phyloP scores from a whole-genome alignment of 2,329 filamentous ascomycete genomes.

The Xylaria digitata region DNA sequence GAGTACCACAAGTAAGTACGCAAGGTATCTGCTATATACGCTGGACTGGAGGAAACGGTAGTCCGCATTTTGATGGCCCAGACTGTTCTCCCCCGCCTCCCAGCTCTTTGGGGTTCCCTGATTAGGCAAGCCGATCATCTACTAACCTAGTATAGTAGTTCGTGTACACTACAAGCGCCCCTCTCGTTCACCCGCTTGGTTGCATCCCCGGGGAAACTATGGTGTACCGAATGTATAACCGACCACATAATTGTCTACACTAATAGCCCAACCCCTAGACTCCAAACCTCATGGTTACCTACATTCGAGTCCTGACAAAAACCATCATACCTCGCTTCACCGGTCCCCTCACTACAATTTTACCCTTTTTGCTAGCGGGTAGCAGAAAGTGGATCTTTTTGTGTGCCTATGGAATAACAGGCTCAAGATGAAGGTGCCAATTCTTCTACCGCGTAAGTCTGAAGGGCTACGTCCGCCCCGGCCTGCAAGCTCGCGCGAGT shows the following conservation, averaged over 20 bases:
- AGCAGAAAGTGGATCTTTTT: constrained; percentile 12
- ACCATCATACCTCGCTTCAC: constrained; percentile 15
- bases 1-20: too few species aligned
- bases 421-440: constrained; percentile 9
- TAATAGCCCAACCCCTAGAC: constrained; percentile 15
- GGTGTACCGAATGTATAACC: constrained; percentile 15
- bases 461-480: background rate
- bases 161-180: constrained; percentile 6
- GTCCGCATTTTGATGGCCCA: constrained; percentile 27
- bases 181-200: constrained; percentile 29
- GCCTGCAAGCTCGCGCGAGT: constrained; percentile 11
- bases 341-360: constrained; percentile 14
- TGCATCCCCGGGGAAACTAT: constrained; percentile 11
- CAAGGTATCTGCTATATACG: too few species aligned
- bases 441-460: constrained; percentile 3
- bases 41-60: background rate
- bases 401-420: background rate
- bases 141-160: background rate
- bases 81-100: constrained; percentile 33
- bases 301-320: constrained; percentile 15
- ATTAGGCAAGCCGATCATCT: constrained; percentile 43
- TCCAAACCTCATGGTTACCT: constrained; percentile 25
- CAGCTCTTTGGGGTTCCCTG: constrained; percentile 36
- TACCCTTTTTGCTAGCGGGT: constrained; percentile 13
- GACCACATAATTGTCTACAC: constrained; percentile 18